Evolutionary conservation across 2,329 filamentous ascomycete genomes (phyloP), one percentile per base, ranked within the genome.

Genomic region (Ophiosphaerella narmari): DNA sequence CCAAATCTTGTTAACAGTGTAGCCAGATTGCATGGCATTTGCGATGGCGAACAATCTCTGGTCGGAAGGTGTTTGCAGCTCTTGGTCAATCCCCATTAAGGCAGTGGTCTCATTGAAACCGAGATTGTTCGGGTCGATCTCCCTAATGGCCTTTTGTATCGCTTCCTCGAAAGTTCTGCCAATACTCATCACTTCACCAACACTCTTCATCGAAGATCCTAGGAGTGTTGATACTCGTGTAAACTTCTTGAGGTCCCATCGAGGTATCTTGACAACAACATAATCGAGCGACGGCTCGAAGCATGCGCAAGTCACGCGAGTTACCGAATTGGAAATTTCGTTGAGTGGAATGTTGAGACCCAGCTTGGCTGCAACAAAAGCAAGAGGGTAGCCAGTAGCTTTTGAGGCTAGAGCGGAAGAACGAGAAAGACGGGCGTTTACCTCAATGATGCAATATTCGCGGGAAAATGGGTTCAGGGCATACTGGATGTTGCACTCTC

Each of bases 211-310:
- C 11, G 93, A 96, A 3, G 94, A 97, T 26, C 92, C 93, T 21
- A 99, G 87, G 70, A 95, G 88, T 1, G 92, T 97, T 4, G 93
- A 97, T 18, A 97, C 94, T 60, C 94, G 87, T 24, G 90, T 96
- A 77, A 99, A 99, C 78, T 99, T 99, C 82, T 97, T 97, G 69
- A 99, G 77, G 77, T 99, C 94, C 94, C 94, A 99, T 63, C 94
- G 85, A 39, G 94, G 94, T 80, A 99, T 97, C 84, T 99, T 99
- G 64, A 97, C 93, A 14, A 97, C 94, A 44, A 95, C 90, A 72
- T 99, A 99, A 75, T 99, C 94, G 12, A 99, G 86, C 12, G 94
- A 97, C 21, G 94, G 94, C 79, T 99, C 94, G 74, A 99, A 99
- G 81, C 94, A 97, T 48, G 94, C 94, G 68, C 91, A 96, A 1